Percentiles rank a stretch among this genome's conserved stretches.
Conservation (phyloP, 1,139 yeast genomes). For the Wickerhamiella infanticola region DNA sequence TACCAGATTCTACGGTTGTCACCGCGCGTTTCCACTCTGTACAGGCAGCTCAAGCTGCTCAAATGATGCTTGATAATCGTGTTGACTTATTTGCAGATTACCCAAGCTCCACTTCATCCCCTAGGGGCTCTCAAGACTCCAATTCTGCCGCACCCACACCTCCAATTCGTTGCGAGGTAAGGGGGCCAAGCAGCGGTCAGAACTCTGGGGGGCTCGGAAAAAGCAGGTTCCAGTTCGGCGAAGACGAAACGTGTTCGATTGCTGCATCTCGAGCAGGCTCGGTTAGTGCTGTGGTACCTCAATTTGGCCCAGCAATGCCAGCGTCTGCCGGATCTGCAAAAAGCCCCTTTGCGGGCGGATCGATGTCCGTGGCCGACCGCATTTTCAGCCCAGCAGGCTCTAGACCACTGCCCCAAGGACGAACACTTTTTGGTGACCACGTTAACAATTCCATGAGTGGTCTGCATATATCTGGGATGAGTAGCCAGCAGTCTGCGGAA, state of each 20-base stretch:
- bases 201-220: background rate
- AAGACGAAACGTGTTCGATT: background rate
- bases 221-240: background rate
- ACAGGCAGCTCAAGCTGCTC: slow-evolving; percentile 52
- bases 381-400: slow-evolving; percentile 21
- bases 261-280: background rate
- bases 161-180: background rate
- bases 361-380: slow-evolving; percentile 4
- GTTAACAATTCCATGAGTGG: background rate
- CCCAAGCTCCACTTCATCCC: slow-evolving; percentile 6
- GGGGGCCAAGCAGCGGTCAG: background rate
- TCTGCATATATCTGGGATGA: background rate
- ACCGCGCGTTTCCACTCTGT: slow-evolving; percentile 47
- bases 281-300: background rate
- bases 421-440: slow-evolving; percentile 1
- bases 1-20: slow-evolving; percentile 2
- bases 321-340: background rate
- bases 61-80: slow-evolving; percentile 46
- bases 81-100: slow-evolving; percentile 1
- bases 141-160: background rate
- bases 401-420: slow-evolving; percentile 15
- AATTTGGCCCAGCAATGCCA: background rate
- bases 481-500: background rate
- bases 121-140: slow-evolving; percentile 3
- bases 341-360: background rate